Percentiles rank a stretch among this genome's conserved stretches.
Evolutionary conservation across 768 basidiomycete genomes (phyloP).

Genomic region (Pulveroboletus sp.): DNA sequence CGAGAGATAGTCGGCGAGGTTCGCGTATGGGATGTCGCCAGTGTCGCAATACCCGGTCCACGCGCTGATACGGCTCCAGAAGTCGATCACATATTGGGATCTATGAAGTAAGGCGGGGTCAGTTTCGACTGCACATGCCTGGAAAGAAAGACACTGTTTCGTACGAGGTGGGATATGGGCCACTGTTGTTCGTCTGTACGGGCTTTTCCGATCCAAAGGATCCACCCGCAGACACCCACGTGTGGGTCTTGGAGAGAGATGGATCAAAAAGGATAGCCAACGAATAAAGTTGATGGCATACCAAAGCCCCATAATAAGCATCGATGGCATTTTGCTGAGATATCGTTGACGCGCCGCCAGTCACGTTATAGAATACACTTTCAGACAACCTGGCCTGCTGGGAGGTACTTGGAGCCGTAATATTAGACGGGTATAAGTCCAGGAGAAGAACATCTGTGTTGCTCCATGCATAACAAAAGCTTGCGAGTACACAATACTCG

Average conservation of each 20-base stretch:
- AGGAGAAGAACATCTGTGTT: constrained; percentile 18
- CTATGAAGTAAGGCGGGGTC: constrained; percentile 1
- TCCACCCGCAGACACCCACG: constrained; percentile 7
- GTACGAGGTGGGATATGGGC: constrained; percentile 16
- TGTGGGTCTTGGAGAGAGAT: constrained; percentile 9
- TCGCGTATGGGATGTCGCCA: constrained; percentile 18
- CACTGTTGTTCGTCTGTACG: constrained; percentile 7
- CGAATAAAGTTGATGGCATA: not conserved
- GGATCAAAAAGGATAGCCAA: not conserved
- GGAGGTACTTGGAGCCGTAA: constrained; percentile 7
- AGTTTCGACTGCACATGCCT: not conserved
- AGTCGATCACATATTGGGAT: constrained; percentile 16
- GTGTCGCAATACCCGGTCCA: constrained; percentile 24
- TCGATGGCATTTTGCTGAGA: constrained; percentile 19
- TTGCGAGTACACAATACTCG: constrained; percentile 21
- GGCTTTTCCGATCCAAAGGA: constrained; percentile 1
- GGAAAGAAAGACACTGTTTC: not conserved
- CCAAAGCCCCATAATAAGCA: constrained; percentile 19
- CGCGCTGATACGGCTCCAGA: constrained; percentile 22
- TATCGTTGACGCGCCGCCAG: constrained; percentile 14
- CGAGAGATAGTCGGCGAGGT: constrained; percentile 20
- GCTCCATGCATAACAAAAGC: constrained; percentile 23
- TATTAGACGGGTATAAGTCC: constrained; percentile 10
- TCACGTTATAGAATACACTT: constrained; percentile 18
- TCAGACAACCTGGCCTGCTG: constrained; percentile 14